phyloP scores from a whole-genome alignment of 345 rosid genomes.

The Microcos paniculata region DNA sequence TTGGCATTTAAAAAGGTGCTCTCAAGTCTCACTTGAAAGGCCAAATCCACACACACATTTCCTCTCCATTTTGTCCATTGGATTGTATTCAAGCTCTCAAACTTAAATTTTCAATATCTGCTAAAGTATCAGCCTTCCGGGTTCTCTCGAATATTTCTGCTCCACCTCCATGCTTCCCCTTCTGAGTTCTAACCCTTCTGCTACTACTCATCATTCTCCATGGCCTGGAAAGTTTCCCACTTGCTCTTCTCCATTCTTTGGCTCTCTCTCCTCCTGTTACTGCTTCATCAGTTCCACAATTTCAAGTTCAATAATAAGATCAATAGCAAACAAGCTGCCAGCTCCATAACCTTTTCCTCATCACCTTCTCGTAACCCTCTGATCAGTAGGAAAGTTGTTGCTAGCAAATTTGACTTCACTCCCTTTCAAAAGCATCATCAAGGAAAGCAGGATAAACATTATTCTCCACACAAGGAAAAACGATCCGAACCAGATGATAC shows the following conservation, averaged over 20 bases:
- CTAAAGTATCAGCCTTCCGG: neutral
- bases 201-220: slow-evolving; percentile 34
- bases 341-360: neutral
- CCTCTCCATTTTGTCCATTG: slow-evolving; percentile 5
- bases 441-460: slow-evolving; percentile 12
- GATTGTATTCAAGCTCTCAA: slow-evolving; percentile 18
- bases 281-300: slow-evolving; percentile 42
- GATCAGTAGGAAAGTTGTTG: slow-evolving; percentile 46
- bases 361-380: slow-evolving; percentile 19
- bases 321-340: slow-evolving; percentile 10
- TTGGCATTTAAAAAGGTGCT: slow-evolving; percentile 32
- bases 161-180: slow-evolving; percentile 44
- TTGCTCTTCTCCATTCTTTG: slow-evolving; percentile 42
- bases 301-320: slow-evolving; percentile 37
- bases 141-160: slow-evolving; percentile 17
- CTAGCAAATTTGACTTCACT: slow-evolving; percentile 55
- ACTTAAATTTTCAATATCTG: neutral
- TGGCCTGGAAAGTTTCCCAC: slow-evolving; percentile 52
- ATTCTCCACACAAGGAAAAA: slow-evolving; percentile 10
- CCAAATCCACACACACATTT: slow-evolving; percentile 15
- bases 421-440: slow-evolving; percentile 43
- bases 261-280: slow-evolving; percentile 53
- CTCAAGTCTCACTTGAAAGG: slow-evolving; percentile 31
- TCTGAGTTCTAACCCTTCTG: slow-evolving; percentile 30
- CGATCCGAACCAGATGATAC: slow-evolving; percentile 16